Base-by-base conservation (phyloP, 2,329 filamentous ascomycete species). In the Pseudogymnoascus sp. region DNA sequence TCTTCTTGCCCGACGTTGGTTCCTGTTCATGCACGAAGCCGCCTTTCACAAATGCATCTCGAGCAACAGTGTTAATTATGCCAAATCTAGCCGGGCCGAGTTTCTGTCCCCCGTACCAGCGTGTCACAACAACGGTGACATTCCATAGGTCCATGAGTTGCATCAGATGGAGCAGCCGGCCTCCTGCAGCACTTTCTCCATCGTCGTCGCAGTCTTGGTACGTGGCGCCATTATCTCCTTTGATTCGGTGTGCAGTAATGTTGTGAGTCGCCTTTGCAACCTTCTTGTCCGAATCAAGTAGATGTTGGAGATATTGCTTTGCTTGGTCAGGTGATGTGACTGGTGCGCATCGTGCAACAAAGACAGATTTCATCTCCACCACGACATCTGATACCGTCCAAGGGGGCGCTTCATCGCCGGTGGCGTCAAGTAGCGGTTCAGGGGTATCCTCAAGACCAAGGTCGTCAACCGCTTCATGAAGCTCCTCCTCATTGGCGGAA, bases 151-250 rank as follows among this genome's bases (percentile, higher is more conserved):
- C 90, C 90, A 97, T 97, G 66, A 96, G 77, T 78, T 97, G 92
- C 86, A 99, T 88, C 31, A 99, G 79, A 77, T 96, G 91, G 65
- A 97, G 76, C 71, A 99, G 76, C 45, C 95, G 82, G 0, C 89
- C 87, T 0, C 95, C 95, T 0, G 95, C 95, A 5, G 95, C 95
- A 26, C 90, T 90, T 80, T 99, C 95, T 2, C 95, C 95, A 74
- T 99, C 95, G 71, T 99, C 95, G 71, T 99, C 90, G 72, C 88
- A 97, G 76, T 99, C 95, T 75, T 97, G 93, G 69, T 87, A 91
- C 61, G 81, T 82, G 4, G 79, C 78, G 4, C 78, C 77, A 0
- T 76, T 70, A 4, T 76, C 72, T 0, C 83, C 84, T 31, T 83
- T 84, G 63, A 97, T 93, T 10, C 95, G 85, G 90, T 92, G 97